Base-by-base conservation (phyloP, 1,284 basidiomycete genomes). In the Dichomitus squalens region DNA sequence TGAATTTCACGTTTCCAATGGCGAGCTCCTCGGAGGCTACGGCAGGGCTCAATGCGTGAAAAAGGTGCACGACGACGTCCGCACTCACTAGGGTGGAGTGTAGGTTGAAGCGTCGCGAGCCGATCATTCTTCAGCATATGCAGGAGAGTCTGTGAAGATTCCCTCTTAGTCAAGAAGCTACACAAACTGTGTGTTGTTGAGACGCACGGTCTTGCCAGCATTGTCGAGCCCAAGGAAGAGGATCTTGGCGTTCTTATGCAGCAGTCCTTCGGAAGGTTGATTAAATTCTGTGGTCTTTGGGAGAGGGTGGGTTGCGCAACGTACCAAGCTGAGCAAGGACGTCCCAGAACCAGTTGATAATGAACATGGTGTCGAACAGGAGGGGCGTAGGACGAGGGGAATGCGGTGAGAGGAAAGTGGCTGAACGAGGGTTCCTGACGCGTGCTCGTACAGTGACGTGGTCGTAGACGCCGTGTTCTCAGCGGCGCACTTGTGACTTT, bases 51-150 rank as follows among this genome's bases (percentile, higher is more conserved):
- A 60, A 53, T 40, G 21, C 44, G 29, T 36, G 34, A 25, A 33
- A 27, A 20, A 34, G 21, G 16, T 4, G 39, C 46, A 7, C 18
- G 40, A 49, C 31, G 57, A n/a, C 36, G 16, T 27, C 14, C 38
- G 33, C 25, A 75, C 80, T 68, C 73, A 97, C 96, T 98, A n/a
- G 97, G 97, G 76, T 99, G 96, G 58, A 98, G 90, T 31, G 97
- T 99, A 34, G 97, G 97, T 78, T 99, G 97, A 66, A 99, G 83
- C 27, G 95, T 97, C 25, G 97, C 97, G 60, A 99, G 85, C 68
- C 97, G 87, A 81, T 99, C 97, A 72, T 99, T 99, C 85, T 99
- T 99, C 72, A 99, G 84, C 97, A 99, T 99, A 79, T 99, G 97
- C 67, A 99, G 79, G 52, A 99, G 85, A 39, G 97, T 99, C 96